Conservation (phyloP, 192 early-diverging fungal genomes). For the Rhizophagus prolifer region DNA sequence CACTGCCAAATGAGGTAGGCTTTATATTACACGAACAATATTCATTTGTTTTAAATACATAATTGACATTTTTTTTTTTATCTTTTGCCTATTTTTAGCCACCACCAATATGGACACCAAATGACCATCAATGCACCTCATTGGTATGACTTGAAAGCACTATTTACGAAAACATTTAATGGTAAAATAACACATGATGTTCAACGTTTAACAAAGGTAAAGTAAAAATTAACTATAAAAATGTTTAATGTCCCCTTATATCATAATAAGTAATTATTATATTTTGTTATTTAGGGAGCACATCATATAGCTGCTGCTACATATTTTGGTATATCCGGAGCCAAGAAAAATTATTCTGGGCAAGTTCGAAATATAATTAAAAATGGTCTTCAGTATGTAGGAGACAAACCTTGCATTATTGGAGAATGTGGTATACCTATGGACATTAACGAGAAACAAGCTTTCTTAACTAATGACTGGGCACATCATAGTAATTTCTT, state of each 20-base stretch:
- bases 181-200: conserved; percentile 80
- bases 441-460: conserved; percentile 77
- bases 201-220: conserved; percentile 67
- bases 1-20: conserved; percentile 73
- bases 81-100: conserved; percentile 24
- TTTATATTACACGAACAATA: neutral
- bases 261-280: neutral
- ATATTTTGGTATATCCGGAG: conserved; percentile 77
- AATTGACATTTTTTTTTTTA: neutral
- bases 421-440: conserved; percentile 87
- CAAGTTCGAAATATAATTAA: conserved; percentile 69
- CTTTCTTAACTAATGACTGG: conserved; percentile 73
- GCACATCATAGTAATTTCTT: conserved; percentile 70
- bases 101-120: conserved; percentile 45
- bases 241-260: neutral
- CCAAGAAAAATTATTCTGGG: conserved; percentile 70
- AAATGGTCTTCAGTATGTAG: conserved; percentile 57
- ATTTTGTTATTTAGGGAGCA: conserved; percentile 51
- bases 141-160: conserved; percentile 82
- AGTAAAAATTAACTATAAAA: neutral
- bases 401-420: conserved; percentile 65
- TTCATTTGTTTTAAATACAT: neutral
- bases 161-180: conserved; percentile 72
- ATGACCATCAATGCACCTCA: conserved; percentile 70
- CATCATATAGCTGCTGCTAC: conserved; percentile 70